Conservation (phyloP, 345 rosid species). For the Mangifera indica region DNA sequence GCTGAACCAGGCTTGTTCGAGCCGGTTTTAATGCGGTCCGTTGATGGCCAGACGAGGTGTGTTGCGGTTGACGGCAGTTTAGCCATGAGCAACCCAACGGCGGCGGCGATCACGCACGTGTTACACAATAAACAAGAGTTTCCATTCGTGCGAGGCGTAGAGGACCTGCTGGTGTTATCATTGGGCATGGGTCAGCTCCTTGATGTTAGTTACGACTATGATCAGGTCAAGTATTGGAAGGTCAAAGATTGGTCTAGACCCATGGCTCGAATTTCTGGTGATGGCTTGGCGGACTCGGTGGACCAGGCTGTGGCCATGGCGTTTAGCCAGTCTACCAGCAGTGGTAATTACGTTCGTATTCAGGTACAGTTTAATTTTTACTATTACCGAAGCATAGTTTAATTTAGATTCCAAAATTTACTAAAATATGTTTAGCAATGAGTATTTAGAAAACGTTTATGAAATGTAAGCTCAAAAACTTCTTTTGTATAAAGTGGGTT, state of each 20-base stretch:
- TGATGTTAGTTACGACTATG: conserved; percentile 65
- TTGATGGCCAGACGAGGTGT: conserved; percentile 75
- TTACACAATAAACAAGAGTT: conserved; percentile 96
- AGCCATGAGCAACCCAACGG: conserved; percentile 83
- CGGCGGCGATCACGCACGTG: conserved; percentile 96
- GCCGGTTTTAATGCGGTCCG: conserved; percentile 65
- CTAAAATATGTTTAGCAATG: neutral
- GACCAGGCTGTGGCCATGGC: conserved; percentile 98
- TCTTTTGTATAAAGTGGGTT: no score
- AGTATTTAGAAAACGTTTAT: neutral
- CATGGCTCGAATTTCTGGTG: conserved; percentile 76
- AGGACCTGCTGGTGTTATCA: conserved; percentile 84
- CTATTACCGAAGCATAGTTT: neutral
- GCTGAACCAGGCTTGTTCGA: conserved; percentile 80
- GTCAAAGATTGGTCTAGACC: conserved; percentile 93
- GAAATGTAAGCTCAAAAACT: neutral
- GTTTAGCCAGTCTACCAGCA: conserved; percentile 69
- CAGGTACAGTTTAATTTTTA: conserved; percentile 53
- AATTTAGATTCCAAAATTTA: neutral
- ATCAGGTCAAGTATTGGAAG: conserved; percentile 70
- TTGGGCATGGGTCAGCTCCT: conserved; percentile 81
- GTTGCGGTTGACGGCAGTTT: conserved; percentile 85
- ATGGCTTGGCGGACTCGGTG: conserved; percentile 78
- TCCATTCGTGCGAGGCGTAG: conserved; percentile 95
- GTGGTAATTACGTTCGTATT: conserved; percentile 75